Evolutionary conservation across 108 stramenopile genomes (phyloP).

Genomic region (Fragilariopsis cylindrus): DNA sequence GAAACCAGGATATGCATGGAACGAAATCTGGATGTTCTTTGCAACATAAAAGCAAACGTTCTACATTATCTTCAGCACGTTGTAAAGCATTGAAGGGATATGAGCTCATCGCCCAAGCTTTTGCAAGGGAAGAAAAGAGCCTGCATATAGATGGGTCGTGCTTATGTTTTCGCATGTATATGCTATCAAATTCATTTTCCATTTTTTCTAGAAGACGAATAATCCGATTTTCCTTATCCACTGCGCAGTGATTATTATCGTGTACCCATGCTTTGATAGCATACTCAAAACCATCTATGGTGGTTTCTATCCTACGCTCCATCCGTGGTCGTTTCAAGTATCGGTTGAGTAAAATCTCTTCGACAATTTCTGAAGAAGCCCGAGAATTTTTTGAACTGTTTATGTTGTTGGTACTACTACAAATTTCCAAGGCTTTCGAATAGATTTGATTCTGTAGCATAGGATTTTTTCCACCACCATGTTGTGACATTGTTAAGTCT

Average conservation of each 20-base stretch:
- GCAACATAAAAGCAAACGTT: not conserved
- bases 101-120: constrained; percentile 14
- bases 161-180: constrained; percentile 10
- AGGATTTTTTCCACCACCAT: constrained; percentile 10
- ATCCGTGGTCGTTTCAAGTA: constrained; percentile 15
- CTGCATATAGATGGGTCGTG: not conserved
- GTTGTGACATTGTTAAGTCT: constrained; percentile 12
- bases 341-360: constrained; percentile 16
- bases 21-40: not conserved
- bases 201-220: not conserved
- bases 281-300: constrained; percentile 2
- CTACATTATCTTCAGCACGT: constrained; percentile 1
- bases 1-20: not conserved
- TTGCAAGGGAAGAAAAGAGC: constrained; percentile 20
- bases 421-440: constrained; percentile 11
- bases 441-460: constrained; percentile 1
- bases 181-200: constrained; percentile 3
- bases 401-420: not conserved
- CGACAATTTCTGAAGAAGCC: constrained; percentile 4
- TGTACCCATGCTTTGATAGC: constrained; percentile 11
- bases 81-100: not conserved
- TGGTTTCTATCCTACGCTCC: constrained; percentile 11
- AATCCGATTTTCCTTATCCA: not conserved
- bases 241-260: constrained; percentile 1
- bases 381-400: not conserved